A percentile compares a stretch with the other conserved stretches of the same genome.
Evolutionary conservation across 306 rosid genomes (phyloP).

Genomic region (Dalbergia cochinchinensis): DNA sequence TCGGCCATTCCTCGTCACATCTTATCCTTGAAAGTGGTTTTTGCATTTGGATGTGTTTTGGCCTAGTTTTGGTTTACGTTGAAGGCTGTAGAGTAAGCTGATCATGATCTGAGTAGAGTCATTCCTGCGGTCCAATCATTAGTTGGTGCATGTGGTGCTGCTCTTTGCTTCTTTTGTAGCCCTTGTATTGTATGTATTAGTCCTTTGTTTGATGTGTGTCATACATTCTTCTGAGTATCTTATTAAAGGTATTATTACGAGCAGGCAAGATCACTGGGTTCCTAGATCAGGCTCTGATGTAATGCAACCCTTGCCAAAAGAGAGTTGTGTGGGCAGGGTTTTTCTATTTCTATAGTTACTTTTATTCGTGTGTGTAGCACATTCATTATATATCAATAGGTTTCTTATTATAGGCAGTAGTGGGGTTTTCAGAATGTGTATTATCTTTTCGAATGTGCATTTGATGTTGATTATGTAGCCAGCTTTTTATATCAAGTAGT

Average conservation of each 20-base stretch:
- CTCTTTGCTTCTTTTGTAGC: constrained; percentile 45
- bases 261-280: constrained; percentile 45
- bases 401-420: constrained; percentile 21
- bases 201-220: constrained; percentile 58
- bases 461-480: constrained; percentile 8
- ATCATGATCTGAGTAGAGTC: constrained; percentile 52
- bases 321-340: constrained; percentile 36
- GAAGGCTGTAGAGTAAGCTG: constrained; percentile 56
- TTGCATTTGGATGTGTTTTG: constrained; percentile 47
- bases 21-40: constrained; percentile 53
- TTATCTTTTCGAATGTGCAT: not conserved
- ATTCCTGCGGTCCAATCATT: constrained; percentile 46
- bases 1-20: constrained; percentile 34
- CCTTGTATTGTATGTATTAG: constrained; percentile 76
- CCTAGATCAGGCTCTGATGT: constrained; percentile 48
- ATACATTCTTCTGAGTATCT: constrained; percentile 60
- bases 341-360: not conserved
- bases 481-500: not conserved
- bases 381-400: constrained; percentile 21
- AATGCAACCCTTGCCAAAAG: constrained; percentile 57
- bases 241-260: constrained; percentile 35
- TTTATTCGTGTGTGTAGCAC: not conserved
- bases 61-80: constrained; percentile 58
- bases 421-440: not conserved
- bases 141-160: constrained; percentile 53